Evolutionary conservation across 1,139 yeast species (phyloP).

Genomic region (Candida freyschussii): DNA sequence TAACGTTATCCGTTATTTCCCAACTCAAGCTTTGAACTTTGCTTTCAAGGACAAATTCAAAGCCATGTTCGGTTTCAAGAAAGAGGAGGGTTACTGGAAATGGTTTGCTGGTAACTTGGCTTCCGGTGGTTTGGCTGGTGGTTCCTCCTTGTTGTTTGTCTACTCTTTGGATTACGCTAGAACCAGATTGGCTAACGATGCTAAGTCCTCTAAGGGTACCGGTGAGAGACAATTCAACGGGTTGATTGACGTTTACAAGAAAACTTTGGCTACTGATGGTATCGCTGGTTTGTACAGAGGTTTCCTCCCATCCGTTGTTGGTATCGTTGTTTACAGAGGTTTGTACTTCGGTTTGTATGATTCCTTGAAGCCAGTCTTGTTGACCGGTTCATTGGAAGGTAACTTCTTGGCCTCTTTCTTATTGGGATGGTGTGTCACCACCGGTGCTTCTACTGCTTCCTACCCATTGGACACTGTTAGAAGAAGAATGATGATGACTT

Average conservation of each 20-base stretch:
- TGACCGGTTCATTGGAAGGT: constrained; percentile 68
- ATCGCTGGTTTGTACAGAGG: constrained; percentile 82
- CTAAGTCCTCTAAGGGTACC: constrained; percentile 60
- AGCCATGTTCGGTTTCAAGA: constrained; percentile 72
- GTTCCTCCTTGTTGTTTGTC: constrained; percentile 67
- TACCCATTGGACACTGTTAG: constrained; percentile 82
- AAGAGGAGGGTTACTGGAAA: constrained; percentile 56
- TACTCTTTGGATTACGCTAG: constrained; percentile 81
- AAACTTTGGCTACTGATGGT: constrained; percentile 75
- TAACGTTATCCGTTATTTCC: constrained; percentile 79
- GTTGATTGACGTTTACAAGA: constrained; percentile 69
- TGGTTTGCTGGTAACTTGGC: constrained; percentile 81
- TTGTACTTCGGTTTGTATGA: constrained; percentile 78
- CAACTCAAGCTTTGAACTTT: constrained; percentile 79
- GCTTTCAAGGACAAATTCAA: constrained; percentile 82
- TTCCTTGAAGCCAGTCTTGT: constrained; percentile 69
- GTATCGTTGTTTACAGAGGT: constrained; percentile 82
- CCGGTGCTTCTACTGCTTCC: constrained; percentile 76
- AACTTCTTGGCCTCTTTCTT: constrained; percentile 69
- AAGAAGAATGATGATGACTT: constrained; percentile 89
- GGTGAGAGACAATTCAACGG: constrained; percentile 79
- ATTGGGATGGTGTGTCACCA: constrained; percentile 77
- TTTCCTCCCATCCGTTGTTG: constrained; percentile 76
- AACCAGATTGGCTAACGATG: constrained; percentile 81
- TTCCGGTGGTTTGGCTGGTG: constrained; percentile 83